Evolutionary conservation across 257 asterid genomes (phyloP).

Genomic region (Petrea volubilis): DNA sequence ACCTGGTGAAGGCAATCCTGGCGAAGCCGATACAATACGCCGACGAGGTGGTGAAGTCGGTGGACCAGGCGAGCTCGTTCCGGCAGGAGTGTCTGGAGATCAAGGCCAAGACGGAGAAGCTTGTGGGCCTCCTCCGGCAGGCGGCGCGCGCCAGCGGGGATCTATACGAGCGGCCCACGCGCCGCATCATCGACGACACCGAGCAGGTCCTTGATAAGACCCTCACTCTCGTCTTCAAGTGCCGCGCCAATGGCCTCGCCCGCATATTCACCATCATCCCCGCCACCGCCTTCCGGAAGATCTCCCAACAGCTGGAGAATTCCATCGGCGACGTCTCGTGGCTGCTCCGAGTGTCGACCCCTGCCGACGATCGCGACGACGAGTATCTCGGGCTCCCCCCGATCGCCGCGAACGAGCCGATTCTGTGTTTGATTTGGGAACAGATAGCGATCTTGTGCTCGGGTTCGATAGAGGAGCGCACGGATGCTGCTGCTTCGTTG

Average conservation of each 20-base stretch:
- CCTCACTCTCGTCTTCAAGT: conserved; percentile 55
- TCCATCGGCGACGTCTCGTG: conserved; percentile 76
- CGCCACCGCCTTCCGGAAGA: conserved; percentile 51
- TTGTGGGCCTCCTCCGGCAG: conserved; percentile 61
- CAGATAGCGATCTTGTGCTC: conserved; percentile 66
- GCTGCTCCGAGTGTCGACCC: conserved; percentile 77
- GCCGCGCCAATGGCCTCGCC: conserved; percentile 61
- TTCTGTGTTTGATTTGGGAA: conserved; percentile 71
- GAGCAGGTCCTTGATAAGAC: conserved; percentile 69
- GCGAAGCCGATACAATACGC: conserved; percentile 66
- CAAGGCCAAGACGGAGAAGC: conserved; percentile 51
- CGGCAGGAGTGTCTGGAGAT: conserved; percentile 58
- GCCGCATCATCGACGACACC: conserved; percentile 77
- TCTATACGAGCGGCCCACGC: conserved; percentile 73
- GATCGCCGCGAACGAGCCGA: conserved; percentile 76
- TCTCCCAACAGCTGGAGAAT: conserved; percentile 62
- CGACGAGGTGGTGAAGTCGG: conserved; percentile 52
- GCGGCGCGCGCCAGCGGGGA: conserved; percentile 67
- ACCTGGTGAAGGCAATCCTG: conserved; percentile 66
- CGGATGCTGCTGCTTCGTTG: conserved; percentile 66
- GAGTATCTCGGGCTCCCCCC: conserved; percentile 70
- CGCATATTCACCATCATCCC: conserved; percentile 71
- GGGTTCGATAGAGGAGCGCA: conserved; percentile 53
- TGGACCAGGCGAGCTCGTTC: conserved; percentile 54
- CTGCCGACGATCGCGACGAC: conserved; percentile 66